phyloP scores from a whole-genome alignment of 2,329 filamentous ascomycete species.

The Ceratocystiopsis minuta region DNA sequence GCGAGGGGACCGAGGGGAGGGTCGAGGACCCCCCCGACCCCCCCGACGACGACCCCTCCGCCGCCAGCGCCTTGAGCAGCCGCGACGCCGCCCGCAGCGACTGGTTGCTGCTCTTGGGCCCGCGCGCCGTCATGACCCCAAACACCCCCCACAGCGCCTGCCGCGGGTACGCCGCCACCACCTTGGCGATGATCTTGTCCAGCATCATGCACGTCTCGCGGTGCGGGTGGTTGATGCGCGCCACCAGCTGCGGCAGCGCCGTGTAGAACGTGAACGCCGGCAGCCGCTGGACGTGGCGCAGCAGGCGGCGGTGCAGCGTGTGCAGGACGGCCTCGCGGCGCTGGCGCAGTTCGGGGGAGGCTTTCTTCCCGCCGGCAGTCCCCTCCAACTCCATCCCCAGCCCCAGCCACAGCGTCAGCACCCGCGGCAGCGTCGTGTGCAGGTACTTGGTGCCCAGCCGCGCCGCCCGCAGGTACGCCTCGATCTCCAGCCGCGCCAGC shows the following conservation, averaged over 20 bases:
- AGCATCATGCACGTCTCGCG: constrained; percentile 58
- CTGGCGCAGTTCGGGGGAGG: constrained; percentile 32
- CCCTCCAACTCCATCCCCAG: constrained; percentile 61
- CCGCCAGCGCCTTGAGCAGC: constrained; percentile 15
- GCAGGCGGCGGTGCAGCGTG: constrained; percentile 53
- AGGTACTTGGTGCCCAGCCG: constrained; percentile 86
- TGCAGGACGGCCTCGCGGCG: constrained; percentile 48
- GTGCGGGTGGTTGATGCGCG: constrained; percentile 83
- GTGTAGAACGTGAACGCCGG: constrained; percentile 68
- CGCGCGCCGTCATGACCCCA: constrained; percentile 50
- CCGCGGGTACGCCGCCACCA: constrained; percentile 73
- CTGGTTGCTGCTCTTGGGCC: constrained; percentile 2
- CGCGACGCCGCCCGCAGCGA: constrained; percentile 55
- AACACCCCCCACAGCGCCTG: constrained; percentile 86
- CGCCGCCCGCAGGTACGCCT: constrained; percentile 80
- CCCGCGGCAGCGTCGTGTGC: constrained; percentile 80
- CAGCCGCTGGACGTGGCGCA: constrained; percentile 57
- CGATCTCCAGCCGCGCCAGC: constrained; percentile 71
- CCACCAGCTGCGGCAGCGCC: constrained; percentile 78
- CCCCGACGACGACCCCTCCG: background rate
- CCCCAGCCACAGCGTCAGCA: constrained; percentile 88
- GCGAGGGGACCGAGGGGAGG: constrained; percentile 1
- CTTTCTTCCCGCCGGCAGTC: background rate
- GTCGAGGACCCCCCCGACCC: background rate
- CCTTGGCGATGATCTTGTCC: constrained; percentile 63